Conservation (phyloP, 2,329 filamentous ascomycete genomes). For the Fusarium duplospermum region DNA sequence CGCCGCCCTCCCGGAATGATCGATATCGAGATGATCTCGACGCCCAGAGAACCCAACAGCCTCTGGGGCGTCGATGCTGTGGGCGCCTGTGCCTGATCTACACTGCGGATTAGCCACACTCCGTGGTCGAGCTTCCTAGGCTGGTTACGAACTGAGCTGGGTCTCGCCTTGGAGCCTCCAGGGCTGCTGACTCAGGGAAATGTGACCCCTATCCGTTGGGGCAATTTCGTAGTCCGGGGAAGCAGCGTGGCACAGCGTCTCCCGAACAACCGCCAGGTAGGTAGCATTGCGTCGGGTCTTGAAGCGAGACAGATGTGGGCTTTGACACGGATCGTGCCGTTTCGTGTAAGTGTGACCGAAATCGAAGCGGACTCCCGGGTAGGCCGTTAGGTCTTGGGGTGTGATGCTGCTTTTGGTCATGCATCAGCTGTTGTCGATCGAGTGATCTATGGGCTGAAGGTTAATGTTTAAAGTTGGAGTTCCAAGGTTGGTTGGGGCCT, state of each 20-base stretch:
- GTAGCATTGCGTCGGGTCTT: constrained; percentile 12
- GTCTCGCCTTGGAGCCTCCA: constrained; percentile 18
- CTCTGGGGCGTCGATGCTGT: background rate
- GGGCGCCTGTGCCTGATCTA: constrained; percentile 21
- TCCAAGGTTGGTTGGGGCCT: background rate
- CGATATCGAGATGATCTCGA: constrained; percentile 34
- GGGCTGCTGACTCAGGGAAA: constrained; percentile 21
- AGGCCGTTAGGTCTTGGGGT: background rate
- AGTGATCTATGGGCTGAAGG: background rate
- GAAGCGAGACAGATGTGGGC: constrained; percentile 12
- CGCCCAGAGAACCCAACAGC: constrained; percentile 23
- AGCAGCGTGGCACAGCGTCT: constrained; percentile 30
- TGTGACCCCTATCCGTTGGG: constrained; percentile 14
- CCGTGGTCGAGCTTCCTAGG: constrained; percentile 7
- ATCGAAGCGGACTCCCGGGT: background rate
- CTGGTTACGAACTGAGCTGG: constrained; percentile 5
- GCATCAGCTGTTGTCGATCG: background rate
- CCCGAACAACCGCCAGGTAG: constrained; percentile 26
- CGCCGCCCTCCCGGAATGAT: constrained; percentile 34
- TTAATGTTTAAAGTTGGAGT: background rate
- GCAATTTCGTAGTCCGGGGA: constrained; percentile 35
- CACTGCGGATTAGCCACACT: constrained; percentile 26
- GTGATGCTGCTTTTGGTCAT: background rate
- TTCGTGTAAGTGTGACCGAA: background rate
- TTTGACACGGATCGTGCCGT: background rate